Evolutionary conservation across 805 yeast species (phyloP), one percentile per base, ranked within the genome.

Genomic region (Candida jianshihensis): DNA sequence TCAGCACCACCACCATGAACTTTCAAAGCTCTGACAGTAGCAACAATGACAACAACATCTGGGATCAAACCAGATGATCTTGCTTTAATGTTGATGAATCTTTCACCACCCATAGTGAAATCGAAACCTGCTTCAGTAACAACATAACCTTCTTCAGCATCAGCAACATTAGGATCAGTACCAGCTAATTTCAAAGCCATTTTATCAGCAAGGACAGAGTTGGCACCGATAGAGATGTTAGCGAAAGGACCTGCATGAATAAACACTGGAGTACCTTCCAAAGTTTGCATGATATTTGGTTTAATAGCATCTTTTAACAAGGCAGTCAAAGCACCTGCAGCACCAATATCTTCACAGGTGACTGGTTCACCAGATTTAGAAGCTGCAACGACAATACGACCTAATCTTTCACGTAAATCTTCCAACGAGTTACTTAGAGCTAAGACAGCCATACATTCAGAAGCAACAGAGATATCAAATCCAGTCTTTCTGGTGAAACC

Each of bases 231-330:
- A 24, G 96, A 85, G 47, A 90, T 90, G 64, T 90, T 90, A 47
- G 97, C 97, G 60, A 90, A 90, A 20, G 97, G 97, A 44, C 97
- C 97, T 28, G 97, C 97, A 58, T 90, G 97, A 15, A 90, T 96
- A 54, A 90, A 78, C 19, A 90, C 97, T 6, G 97, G 97, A 7
- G 97, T 89, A 41, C 97, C 97, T 64, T 90, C 97, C 43, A 90
- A 72, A 34, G 97, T 86, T 64, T 90, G 97, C 97, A 90, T 90
- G 58, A 90, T 63, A 59, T 86, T 90, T 47, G 97, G 97, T 67
- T 89, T 90, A 59, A 90, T 80, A 18, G 97, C 96, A 57, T 90
- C 97, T 66, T 88, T 90, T 71, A 90, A 69, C 54, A 90, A 71
- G 11, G 97, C 97, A 34, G 97, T 82, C 43, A 90, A 66, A 14